A percentile compares a stretch with the other conserved stretches of the same genome.
Conservation (phyloP, 805 yeast species). For the Saturnispora galanensis region DNA sequence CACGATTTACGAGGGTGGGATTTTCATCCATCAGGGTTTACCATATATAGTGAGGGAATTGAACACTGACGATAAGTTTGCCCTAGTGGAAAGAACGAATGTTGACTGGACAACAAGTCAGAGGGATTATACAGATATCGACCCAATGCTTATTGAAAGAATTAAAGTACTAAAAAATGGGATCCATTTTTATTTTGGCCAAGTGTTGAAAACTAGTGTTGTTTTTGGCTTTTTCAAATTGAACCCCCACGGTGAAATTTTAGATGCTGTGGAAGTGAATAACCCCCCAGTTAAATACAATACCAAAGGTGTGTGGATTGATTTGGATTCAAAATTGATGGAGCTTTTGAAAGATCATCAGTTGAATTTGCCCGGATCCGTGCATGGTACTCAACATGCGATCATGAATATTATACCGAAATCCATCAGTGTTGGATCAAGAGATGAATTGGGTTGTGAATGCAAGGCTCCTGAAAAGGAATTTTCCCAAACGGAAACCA, state of each 20-base stretch:
- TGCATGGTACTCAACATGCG: conserved; percentile 96
- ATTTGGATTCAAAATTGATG: conserved; percentile 60
- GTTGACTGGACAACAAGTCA: conserved; percentile 94
- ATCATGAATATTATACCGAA: conserved; percentile 70
- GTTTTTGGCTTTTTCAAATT: conserved; percentile 93
- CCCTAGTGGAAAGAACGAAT: conserved; percentile 77
- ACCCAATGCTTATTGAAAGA: conserved; percentile 64
- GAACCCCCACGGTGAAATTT: conserved; percentile 63
- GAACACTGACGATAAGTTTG: conserved; percentile 66
- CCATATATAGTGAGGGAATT: conserved; percentile 83
- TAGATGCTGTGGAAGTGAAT: conserved; percentile 88
- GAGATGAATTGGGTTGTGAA: conserved; percentile 76
- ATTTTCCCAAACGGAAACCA: conserved; percentile 65
- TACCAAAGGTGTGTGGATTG: conserved; percentile 88
- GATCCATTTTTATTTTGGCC: conserved; percentile 67
- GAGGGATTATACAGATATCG: conserved; percentile 88
- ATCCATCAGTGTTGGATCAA: conserved; percentile 55
- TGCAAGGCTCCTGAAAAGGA: conserved; percentile 98
- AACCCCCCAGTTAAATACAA: conserved; percentile 67
- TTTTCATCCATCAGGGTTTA: conserved; percentile 86
- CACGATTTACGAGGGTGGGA: conserved; percentile 86
- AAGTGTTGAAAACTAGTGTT: conserved; percentile 55
- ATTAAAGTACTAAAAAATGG: conserved; percentile 43
- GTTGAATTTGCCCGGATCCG: conserved; percentile 74
- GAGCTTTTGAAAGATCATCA: conserved; percentile 46